A percentile compares a stretch with the other conserved stretches of the same genome.
Conservation (phyloP, 495 filamentous ascomycete genomes). For the Hypoxylon lienhwacheense region DNA sequence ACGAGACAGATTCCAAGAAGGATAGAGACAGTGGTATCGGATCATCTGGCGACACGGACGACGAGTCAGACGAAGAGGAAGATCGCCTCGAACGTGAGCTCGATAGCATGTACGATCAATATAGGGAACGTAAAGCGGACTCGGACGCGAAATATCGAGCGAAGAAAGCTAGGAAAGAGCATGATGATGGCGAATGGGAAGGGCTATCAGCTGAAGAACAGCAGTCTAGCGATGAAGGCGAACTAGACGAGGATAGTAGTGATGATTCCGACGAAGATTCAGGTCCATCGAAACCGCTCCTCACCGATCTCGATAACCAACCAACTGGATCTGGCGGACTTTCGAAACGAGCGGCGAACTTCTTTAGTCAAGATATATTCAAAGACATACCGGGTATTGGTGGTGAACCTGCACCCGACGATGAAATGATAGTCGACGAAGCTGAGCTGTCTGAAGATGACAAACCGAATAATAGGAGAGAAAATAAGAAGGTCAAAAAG, state of each 20-base stretch:
- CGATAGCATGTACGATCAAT: constrained; percentile 82
- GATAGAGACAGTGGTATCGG: constrained; percentile 64
- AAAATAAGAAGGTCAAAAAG: constrained; percentile 24
- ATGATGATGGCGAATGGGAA: constrained; percentile 86
- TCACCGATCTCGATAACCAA: constrained; percentile 55
- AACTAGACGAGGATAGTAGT: constrained; percentile 56
- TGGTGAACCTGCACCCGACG: constrained; percentile 47
- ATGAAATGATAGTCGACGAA: constrained; percentile 57
- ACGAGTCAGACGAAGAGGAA: constrained; percentile 73
- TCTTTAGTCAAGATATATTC: constrained; percentile 97
- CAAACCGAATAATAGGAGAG: constrained; percentile 9
- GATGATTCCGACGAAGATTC: constrained; percentile 55
- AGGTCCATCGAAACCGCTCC: constrained; percentile 44
- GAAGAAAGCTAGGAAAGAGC: constrained; percentile 81
- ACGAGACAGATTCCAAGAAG: constrained; percentile 55
- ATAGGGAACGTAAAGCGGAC: constrained; percentile 76
- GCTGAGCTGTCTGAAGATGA: constrained; percentile 40
- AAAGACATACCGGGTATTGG: constrained; percentile 68
- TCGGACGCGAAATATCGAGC: constrained; percentile 82
- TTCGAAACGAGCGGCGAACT: constrained; percentile 78
- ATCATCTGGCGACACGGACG: constrained; percentile 56
- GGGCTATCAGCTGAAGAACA: constrained; percentile 76
- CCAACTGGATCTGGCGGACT: constrained; percentile 56
- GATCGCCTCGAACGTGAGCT: constrained; percentile 81
- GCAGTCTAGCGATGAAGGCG: constrained; percentile 57